These are phyloP conservation scores for Rusavskia elegans DNA, from an alignment of 495 filamentous ascomycete genomes.

Conservation along the genomic window DNA sequence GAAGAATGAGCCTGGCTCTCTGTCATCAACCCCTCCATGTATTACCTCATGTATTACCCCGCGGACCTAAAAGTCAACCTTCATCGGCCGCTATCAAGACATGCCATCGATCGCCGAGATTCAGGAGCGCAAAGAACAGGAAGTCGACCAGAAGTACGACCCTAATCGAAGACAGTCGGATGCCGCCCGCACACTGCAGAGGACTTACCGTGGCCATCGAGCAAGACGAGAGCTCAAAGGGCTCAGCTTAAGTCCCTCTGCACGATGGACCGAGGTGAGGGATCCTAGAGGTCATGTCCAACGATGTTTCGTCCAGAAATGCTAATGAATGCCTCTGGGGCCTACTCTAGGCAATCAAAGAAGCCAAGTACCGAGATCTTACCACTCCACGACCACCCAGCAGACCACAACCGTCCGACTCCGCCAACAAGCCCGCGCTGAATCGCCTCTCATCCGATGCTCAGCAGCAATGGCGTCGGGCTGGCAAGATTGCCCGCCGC, in stretches of 20 bases:
- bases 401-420: constrained; percentile 10
- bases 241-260: constrained; percentile 44
- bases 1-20: background rate
- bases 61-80: background rate
- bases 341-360: constrained; percentile 34
- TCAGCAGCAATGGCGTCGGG: constrained; percentile 59
- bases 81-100: background rate
- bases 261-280: constrained; percentile 48
- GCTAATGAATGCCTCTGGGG: no score
- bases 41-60: background rate
- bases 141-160: constrained; percentile 4
- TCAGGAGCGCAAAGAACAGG: constrained; percentile 7
- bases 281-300: no score
- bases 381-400: constrained; percentile 27
- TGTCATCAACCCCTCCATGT: background rate
- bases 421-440: background rate
- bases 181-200: constrained; percentile 22
- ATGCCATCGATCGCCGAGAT: background rate
- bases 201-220: constrained; percentile 56
- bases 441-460: constrained; percentile 22
- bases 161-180: constrained; percentile 2
- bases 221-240: constrained; percentile 49
- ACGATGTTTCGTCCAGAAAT: no score
- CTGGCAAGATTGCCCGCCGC: constrained; percentile 49
- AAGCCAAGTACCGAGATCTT: constrained; percentile 43